Evolutionary conservation across 345 rosid species (phyloP), one percentile per base, ranked within the genome.

Genomic region (Moricandia arvensis): DNA sequence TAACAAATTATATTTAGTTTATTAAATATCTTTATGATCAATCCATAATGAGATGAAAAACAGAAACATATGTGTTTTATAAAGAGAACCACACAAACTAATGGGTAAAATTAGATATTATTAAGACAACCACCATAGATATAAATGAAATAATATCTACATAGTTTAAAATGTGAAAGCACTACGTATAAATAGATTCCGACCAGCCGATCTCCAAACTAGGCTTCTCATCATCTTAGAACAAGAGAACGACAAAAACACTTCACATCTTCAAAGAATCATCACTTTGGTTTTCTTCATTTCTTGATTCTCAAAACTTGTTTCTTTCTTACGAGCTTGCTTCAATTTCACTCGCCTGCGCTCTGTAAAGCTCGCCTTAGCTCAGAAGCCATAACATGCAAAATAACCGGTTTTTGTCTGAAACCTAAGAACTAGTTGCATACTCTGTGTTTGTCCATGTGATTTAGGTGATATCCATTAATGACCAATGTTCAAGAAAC

Each of bases 221-320:
- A 45, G 17, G 58, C 74, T 76, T 75, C 74, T 75, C 69, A 62
- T 61, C 55, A 68, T 16, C 55, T 10, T 54, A n/a, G 59, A 61
- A 61, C 45, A 61, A 55, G 21, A 29, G 21, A 31, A 45, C 27
- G 58, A 66, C 73, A 75, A 59, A 60, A 68, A 58, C 35, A 68
- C 51, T 49, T 74, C 29, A 65, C 35, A 74, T 58, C 35, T 66
- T 67, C 41, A 59, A 59, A 8, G 29, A 63, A 63, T 63, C 62
- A 8, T 34, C 47, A 47, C 21, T 47, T 13, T 3, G 47, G 26
- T 65, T 49, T 55, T 58, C 41, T 55, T 13, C 65, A 17, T 38
- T 27, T 72, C 75, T 59, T 59, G 49, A 43, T 12, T 21, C 24
- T 21, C 24, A 21, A 21, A 21, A 21, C 24, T 21, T 21, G 24